Percentiles rank a stretch among this genome's conserved stretches.
phyloP scores from a whole-genome alignment of 2,329 filamentous ascomycete genomes.

The Fusarium verrucosum region DNA sequence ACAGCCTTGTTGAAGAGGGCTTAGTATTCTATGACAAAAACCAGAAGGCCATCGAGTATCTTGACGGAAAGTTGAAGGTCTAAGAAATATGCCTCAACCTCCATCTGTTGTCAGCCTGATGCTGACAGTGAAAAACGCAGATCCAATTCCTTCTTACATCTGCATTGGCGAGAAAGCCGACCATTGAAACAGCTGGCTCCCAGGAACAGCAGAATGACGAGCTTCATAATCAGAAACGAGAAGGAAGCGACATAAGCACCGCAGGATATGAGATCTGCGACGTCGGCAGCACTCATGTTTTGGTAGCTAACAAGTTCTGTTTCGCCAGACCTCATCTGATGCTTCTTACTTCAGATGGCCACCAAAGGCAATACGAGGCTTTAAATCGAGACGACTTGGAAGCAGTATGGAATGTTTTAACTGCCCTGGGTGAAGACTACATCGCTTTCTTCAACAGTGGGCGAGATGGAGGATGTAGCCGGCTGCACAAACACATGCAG shows the following conservation, averaged over 20 bases:
- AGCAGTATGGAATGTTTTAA: neutral
- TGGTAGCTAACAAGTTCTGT: neutral
- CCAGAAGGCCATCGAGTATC: neutral
- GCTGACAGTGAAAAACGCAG: neutral
- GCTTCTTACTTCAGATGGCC: neutral
- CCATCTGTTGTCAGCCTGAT: too few relatives aligned
- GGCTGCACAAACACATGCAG: slow-evolving; percentile 10
- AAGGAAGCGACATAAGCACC: neutral
- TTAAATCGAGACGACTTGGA: neutral
- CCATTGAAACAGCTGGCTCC: neutral
- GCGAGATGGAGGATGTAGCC: slow-evolving; percentile 1
- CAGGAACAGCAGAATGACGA: rapidly evolving
- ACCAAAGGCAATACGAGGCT: neutral
- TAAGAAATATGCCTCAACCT: rapidly evolving
- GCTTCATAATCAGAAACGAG: rapidly evolving
- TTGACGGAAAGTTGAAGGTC: neutral
- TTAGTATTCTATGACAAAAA: neutral
- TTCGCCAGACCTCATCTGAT: slow-evolving; percentile 3
- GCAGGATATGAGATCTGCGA: neutral
- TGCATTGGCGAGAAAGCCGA: neutral
- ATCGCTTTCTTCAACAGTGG: neutral
- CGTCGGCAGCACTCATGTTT: neutral
- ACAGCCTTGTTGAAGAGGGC: rapidly evolving
- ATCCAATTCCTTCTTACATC: slow-evolving; percentile 1
- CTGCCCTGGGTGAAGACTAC: rapidly evolving